Conservation (phyloP, 768 basidiomycete species). For the Gloeopeniophorella convolvens region DNA sequence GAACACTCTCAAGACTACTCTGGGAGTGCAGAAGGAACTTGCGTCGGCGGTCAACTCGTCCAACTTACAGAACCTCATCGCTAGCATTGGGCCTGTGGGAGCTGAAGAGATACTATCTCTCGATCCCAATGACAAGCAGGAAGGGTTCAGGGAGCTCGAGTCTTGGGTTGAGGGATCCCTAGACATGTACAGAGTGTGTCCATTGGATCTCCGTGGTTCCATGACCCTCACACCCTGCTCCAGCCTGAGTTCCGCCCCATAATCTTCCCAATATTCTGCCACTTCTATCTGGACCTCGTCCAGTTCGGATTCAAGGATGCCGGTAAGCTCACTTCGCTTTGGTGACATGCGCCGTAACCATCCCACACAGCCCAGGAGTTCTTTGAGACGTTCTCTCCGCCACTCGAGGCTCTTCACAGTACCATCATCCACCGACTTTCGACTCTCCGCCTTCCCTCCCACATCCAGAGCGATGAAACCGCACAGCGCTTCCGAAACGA, state of each 20-base stretch:
- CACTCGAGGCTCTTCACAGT: conserved; percentile 60
- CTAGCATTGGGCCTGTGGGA: conserved; percentile 71
- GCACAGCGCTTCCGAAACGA: conserved; percentile 84
- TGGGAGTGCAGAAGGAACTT: conserved; percentile 61
- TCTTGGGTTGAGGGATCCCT: conserved; percentile 86
- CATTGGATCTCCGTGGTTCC: background rate
- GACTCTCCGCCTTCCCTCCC: conserved; percentile 71
- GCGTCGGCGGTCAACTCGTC: conserved; percentile 61
- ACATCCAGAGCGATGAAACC: conserved; percentile 76
- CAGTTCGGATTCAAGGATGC: conserved; percentile 87
- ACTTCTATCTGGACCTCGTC: conserved; percentile 94
- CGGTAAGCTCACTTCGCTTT: conserved; percentile 43
- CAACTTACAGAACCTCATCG: conserved; percentile 69
- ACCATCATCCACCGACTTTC: conserved; percentile 71
- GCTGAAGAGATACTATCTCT: conserved; percentile 76
- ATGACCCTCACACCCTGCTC: conserved; percentile 5
- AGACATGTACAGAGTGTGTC: conserved; percentile 81
- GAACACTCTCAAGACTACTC: conserved; percentile 62
- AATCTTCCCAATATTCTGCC: conserved; percentile 92
- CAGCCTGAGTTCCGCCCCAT: conserved; percentile 93
- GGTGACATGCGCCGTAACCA: conserved; percentile 17
- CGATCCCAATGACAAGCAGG: conserved; percentile 81
- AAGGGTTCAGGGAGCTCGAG: conserved; percentile 80
- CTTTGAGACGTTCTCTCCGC: conserved; percentile 60
- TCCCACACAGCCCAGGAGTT: conserved; percentile 58